A percentile compares a stretch with the other conserved stretches of the same genome.
These are phyloP conservation scores for Xanthoconium purpureum DNA, from an alignment of 768 basidiomycete species.

Conservation along the genomic window DNA sequence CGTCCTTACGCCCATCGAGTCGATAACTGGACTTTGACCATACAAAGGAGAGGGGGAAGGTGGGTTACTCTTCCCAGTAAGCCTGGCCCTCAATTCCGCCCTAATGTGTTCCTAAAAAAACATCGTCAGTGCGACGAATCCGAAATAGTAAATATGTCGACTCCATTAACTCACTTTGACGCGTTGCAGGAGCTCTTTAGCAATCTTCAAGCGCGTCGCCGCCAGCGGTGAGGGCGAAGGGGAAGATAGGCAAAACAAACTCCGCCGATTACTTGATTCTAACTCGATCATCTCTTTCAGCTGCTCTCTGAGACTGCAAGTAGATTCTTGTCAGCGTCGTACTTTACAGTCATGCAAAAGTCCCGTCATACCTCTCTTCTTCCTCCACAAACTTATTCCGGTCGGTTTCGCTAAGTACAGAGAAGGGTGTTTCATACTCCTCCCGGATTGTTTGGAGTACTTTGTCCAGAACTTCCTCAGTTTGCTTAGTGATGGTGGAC, in stretches of 20 bases:
- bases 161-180: not conserved
- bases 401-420: slow-evolving; percentile 6
- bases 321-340: not conserved
- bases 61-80: not conserved
- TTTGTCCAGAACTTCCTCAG: not conserved
- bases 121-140: not conserved
- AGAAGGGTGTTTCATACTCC: not conserved
- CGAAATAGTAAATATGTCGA: not conserved
- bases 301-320: slow-evolving; percentile 5
- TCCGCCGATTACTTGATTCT: not conserved
- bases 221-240: slow-evolving; percentile 4
- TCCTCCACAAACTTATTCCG: not conserved
- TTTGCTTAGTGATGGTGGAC: not conserved
- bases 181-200: slow-evolving; percentile 2
- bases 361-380: not conserved
- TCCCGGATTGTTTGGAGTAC: not conserved
- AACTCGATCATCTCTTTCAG: not conserved
- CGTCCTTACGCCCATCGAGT: not conserved
- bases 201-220: not conserved
- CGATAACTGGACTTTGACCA: not conserved
- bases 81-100: not conserved
- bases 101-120: slow-evolving; percentile 4
- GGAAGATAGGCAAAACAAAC: not conserved
- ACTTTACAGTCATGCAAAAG: not conserved
- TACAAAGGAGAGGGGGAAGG: not conserved